These are phyloP conservation scores for Neonectria coccinea DNA, from an alignment of 2,329 filamentous ascomycete species.

Conservation along the genomic window DNA sequence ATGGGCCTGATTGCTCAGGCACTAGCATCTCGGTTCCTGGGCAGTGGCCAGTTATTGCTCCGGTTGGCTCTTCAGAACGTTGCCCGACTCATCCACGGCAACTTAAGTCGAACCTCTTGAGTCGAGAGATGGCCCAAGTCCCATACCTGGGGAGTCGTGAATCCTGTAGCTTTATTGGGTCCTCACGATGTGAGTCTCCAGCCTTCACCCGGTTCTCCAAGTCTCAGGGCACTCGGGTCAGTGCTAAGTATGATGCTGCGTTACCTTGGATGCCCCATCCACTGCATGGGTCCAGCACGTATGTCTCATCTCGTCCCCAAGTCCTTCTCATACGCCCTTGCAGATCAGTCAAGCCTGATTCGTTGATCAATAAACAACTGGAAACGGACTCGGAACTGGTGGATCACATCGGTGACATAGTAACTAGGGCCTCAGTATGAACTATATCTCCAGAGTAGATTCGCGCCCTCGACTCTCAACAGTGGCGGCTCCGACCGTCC, in stretches of 20 bases:
- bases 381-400: neutral
- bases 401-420: neutral
- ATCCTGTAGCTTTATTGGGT: neutral
- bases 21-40: neutral
- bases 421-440: conserved; percentile 20
- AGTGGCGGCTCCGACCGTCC: conserved; percentile 11
- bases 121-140: too few relatives aligned
- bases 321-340: neutral
- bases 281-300: neutral
- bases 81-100: neutral
- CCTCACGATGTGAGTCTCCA: neutral
- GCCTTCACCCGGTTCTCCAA: too few relatives aligned
- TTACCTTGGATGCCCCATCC: neutral
- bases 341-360: neutral
- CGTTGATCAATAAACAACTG: neutral
- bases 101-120: too few relatives aligned
- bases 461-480: conserved; percentile 33
- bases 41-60: neutral
- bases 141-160: too few relatives aligned
- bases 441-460: conserved; percentile 34
- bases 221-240: neutral
- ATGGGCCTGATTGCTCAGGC: neutral
- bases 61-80: conserved; percentile 8
- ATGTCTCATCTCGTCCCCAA: neutral
- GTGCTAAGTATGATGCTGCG: neutral